Conservation (phyloP, 1,139 yeast species). For the Kurtzmaniella quercitrusa region DNA sequence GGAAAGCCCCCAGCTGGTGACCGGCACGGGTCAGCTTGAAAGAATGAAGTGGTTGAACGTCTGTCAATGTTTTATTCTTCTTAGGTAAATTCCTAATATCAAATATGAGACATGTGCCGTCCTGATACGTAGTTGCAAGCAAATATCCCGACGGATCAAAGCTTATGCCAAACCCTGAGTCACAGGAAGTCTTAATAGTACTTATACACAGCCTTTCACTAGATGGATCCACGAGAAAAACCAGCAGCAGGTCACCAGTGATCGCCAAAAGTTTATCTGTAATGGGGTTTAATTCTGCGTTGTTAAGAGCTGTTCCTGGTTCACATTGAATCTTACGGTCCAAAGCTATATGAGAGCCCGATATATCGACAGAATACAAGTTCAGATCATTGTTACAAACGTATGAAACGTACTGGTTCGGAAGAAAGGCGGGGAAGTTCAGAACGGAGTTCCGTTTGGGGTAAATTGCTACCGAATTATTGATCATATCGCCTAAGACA, state of each 20-base stretch:
- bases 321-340: slow-evolving; percentile 32
- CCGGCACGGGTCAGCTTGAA: slow-evolving; percentile 58
- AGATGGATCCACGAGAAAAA: slow-evolving; percentile 36
- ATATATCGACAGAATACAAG: slow-evolving; percentile 61
- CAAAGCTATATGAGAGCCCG: slow-evolving; percentile 34
- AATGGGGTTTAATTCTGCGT: slow-evolving; percentile 31
- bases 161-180: slow-evolving; percentile 81
- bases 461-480: slow-evolving; percentile 70
- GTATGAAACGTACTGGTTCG: slow-evolving; percentile 44
- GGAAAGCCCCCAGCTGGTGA: slow-evolving; percentile 57
- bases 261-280: slow-evolving; percentile 29
- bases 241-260: slow-evolving; percentile 38
- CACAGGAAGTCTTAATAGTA: slow-evolving; percentile 54
- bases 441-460: slow-evolving; percentile 23
- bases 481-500: slow-evolving; percentile 74
- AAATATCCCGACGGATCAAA: slow-evolving; percentile 68
- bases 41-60: slow-evolving; percentile 43
- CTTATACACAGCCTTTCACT: slow-evolving; percentile 15
- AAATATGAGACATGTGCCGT: slow-evolving; percentile 72
- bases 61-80: background rate
- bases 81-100: slow-evolving; percentile 58
- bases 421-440: background rate
- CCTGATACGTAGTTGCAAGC: slow-evolving; percentile 81
- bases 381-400: slow-evolving; percentile 81
- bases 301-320: slow-evolving; percentile 36